Percentiles rank a stretch among this genome's conserved stretches.
phyloP scores from a whole-genome alignment of 2,329 filamentous ascomycete species.

The Pyrenochaeta sp. region DNA sequence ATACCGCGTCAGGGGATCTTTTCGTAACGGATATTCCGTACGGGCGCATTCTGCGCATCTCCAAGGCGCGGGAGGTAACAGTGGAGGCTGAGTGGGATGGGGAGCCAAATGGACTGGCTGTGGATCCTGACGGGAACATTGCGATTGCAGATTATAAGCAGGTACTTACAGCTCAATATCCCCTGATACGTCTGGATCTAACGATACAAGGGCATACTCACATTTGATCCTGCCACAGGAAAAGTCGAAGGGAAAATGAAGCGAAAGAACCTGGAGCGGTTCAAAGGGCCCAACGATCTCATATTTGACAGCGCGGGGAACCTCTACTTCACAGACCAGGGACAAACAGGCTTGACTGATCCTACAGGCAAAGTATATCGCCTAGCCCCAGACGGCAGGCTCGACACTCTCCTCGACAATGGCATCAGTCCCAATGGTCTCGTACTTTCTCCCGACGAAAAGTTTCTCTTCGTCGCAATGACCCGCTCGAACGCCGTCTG shows the following conservation, averaged over 20 bases:
- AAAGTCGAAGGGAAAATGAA: conserved; percentile 42
- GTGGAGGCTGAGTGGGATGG: conserved; percentile 50
- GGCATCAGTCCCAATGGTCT: conserved; percentile 52
- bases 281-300: conserved; percentile 55
- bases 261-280: conserved; percentile 51
- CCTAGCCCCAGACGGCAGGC: conserved; percentile 40
- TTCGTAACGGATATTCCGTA: conserved; percentile 53
- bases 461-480: conserved; percentile 52
- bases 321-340: conserved; percentile 57
- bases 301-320: conserved; percentile 48
- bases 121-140: conserved; percentile 43
- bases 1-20: conserved; percentile 41
- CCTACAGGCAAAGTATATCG: conserved; percentile 52
- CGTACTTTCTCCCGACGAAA: conserved; percentile 48
- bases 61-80: conserved; percentile 32
- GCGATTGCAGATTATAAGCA: conserved; percentile 55
- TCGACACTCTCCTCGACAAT: conserved; percentile 50
- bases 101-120: conserved; percentile 52
- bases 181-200: too few species aligned
- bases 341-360: conserved; percentile 54
- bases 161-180: conserved; percentile 26
- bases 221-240: conserved; percentile 40
- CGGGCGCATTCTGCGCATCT: conserved; percentile 49
- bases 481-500: conserved; percentile 53
- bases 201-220: conserved; percentile 45